These are phyloP conservation scores for Chlamydomonas applanata DNA, from an alignment of 139 green algal genomes.

Conservation along the genomic window DNA sequence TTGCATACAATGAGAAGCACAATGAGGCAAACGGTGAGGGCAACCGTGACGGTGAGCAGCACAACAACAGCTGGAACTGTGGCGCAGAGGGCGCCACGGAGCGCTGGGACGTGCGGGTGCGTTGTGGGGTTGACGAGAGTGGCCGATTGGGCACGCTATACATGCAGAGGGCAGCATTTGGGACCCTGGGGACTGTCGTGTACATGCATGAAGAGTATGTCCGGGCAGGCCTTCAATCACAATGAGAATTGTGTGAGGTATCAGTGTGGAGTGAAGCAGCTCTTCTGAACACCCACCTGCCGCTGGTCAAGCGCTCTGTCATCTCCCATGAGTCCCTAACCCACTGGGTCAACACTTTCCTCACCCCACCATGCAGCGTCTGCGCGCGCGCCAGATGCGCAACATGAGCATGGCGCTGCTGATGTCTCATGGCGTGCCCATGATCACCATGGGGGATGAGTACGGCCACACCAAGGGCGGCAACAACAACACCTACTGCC, in stretches of 20 bases:
- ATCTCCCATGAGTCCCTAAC: no score
- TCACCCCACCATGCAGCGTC: constrained; percentile 20
- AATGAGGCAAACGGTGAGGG: constrained; percentile 90
- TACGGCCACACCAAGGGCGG: constrained; percentile 91
- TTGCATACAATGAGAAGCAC: constrained; percentile 95
- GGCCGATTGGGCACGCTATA: no score
- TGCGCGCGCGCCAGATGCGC: constrained; percentile 79
- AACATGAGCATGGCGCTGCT: constrained; percentile 90
- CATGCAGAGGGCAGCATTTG: no score
- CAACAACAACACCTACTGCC: constrained; percentile 99
- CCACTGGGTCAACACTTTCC: no score
- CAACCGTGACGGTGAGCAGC: constrained; percentile 84
- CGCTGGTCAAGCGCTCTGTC: no score
- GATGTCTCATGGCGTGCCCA: constrained; percentile 89
- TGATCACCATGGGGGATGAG: constrained; percentile 97
- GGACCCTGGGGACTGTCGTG: no score
- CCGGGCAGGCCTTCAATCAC: no score
- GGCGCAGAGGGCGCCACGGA: constrained; percentile 80
- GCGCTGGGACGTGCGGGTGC: constrained; percentile 50
- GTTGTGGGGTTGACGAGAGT: neutral
- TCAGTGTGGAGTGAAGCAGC: no score
- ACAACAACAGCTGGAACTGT: constrained; percentile 99
- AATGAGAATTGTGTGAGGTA: no score
- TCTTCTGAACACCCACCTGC: no score
- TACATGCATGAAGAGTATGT: no score